Conservation (phyloP, 169 alveolate species). For the Plasmodium coatneyi region DNA sequence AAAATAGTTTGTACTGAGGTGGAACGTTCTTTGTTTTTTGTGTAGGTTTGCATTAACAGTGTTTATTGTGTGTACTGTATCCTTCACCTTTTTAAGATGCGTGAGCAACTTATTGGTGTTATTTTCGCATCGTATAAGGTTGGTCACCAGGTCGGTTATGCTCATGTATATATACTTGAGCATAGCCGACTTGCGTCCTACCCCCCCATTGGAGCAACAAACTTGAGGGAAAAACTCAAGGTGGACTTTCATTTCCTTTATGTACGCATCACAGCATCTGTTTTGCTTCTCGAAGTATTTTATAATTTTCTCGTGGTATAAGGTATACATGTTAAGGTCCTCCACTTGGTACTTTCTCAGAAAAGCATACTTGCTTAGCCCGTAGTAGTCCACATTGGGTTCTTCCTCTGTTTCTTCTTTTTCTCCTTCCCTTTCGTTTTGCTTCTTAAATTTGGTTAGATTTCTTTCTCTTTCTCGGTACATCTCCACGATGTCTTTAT, state of each 20-base stretch:
- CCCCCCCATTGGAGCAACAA: neutral
- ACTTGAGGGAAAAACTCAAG: neutral
- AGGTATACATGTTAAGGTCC: neutral
- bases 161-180: neutral
- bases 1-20: conserved; percentile 20
- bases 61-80: neutral
- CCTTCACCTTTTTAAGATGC: neutral
- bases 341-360: neutral
- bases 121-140: conserved; percentile 21
- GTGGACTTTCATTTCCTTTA: conserved; percentile 5
- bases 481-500: conserved; percentile 1
- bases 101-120: neutral
- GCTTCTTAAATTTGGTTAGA: neutral
- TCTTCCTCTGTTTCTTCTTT: neutral
- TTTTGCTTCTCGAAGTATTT: conserved; percentile 16
- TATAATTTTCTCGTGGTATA: neutral
- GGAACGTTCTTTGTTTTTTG: neutral
- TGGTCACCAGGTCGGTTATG: neutral
- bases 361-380: conserved; percentile 1
- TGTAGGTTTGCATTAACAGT: neutral
- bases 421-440: conserved; percentile 2
- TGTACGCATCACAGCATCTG: conserved; percentile 25
- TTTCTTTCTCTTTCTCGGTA: neutral
- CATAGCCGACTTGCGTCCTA: neutral
- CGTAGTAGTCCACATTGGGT: neutral